Evolutionary conservation across 768 basidiomycete species (phyloP), one percentile per base, ranked within the genome.

Genomic region (Myochromella boudieri): DNA sequence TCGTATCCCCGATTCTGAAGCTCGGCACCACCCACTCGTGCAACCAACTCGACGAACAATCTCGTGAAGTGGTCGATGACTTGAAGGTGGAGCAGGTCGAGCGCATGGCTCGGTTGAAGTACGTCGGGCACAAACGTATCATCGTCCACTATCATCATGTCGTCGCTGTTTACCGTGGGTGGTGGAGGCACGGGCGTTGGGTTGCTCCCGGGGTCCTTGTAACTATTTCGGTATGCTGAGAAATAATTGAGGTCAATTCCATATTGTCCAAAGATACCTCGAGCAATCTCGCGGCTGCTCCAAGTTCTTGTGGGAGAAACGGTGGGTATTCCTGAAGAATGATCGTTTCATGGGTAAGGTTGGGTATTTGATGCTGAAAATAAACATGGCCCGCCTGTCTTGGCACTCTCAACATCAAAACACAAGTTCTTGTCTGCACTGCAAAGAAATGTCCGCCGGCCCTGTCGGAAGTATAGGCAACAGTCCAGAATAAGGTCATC

Each of bases 401-500:
- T 50, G 25, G 47, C 50, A 42, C 68, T 71, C 56, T 77, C 72
- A 26, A 70, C 70, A 52, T 81, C 71, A 40, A 81, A 67, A 46
- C 75, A 78, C 24, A 91, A 64, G 53, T 85, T 85, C 37, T 77
- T 82, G 64, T 92, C 90, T 37, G 72, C 78, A 46, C 80, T 87
- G 60, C 84, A 82, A 34, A 90, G 54, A 42, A 76, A 67, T n/a
- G 83, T 84, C 49, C 64, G 70, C n/a, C 70, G 67, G 36, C 57
- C 64, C n/a, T 65, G 70, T 29, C 54, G 63, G 44, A 84, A 88
- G 61, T 82, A 85, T 54, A 73, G 67, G 57, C 83, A 86, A 55
- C 89, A 92, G 60, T 91, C 91, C 42, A 86, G 64, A 55, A 93
- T 89, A 29, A 85, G 64, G 42, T 72, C 71, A 56, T 93, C 90